Percentiles rank a stretch among this genome's conserved stretches.
These are phyloP conservation scores for Suillus placidus DNA, from an alignment of 768 basidiomycete species.

Conservation along the genomic window DNA sequence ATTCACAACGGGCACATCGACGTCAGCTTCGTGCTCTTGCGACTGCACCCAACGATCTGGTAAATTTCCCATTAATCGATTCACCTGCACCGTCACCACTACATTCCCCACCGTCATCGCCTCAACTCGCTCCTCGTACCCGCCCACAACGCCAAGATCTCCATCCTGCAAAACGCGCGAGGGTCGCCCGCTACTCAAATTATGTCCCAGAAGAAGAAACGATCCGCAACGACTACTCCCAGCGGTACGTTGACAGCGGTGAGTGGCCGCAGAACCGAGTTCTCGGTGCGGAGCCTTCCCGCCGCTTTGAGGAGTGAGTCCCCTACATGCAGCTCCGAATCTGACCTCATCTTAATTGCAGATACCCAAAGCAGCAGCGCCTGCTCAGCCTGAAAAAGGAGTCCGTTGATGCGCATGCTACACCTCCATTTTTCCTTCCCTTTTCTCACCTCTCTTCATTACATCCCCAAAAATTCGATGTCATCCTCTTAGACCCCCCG, in stretches of 20 bases:
- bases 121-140: constrained; percentile 36
- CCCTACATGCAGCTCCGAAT: not conserved
- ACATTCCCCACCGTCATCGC: constrained; percentile 53
- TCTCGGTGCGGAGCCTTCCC: constrained; percentile 83
- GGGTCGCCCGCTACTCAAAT: constrained; percentile 70
- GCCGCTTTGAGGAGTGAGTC: constrained; percentile 90
- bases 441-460: constrained; percentile 57
- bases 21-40: constrained; percentile 56
- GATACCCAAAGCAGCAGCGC: constrained; percentile 93
- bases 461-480: constrained; percentile 79
- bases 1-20: constrained; percentile 57
- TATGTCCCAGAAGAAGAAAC: constrained; percentile 96
- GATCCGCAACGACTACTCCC: constrained; percentile 92
- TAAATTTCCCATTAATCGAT: constrained; percentile 59
- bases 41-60: constrained; percentile 56
- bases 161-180: constrained; percentile 74
- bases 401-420: constrained; percentile 68
- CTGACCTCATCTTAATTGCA: constrained; percentile 34
- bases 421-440: constrained; percentile 74
- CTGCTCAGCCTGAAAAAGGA: constrained; percentile 82
- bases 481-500: constrained; percentile 89
- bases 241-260: constrained; percentile 86
- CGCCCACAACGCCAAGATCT: constrained; percentile 50
- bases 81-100: constrained; percentile 56
- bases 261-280: constrained; percentile 96